phyloP scores from a whole-genome alignment of 2,329 filamentous ascomycete genomes.

The Calonectria henricotiae region DNA sequence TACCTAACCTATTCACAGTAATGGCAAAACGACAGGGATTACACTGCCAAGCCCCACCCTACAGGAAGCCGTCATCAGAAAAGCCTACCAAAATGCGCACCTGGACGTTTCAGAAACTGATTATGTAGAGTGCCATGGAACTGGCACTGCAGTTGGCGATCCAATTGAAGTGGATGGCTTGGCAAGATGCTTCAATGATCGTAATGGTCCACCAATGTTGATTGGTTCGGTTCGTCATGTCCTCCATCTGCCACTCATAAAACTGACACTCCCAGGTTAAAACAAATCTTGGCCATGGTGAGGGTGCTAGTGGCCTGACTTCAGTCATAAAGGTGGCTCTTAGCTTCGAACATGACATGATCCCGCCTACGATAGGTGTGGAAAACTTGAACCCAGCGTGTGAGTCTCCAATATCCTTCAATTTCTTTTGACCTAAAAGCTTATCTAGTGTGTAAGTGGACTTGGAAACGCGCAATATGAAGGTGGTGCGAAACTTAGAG shows the following conservation, averaged over 20 bases:
- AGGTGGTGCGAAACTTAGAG: neutral
- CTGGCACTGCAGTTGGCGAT: slow-evolving; percentile 61
- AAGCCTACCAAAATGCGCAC: slow-evolving; percentile 40
- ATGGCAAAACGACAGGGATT: slow-evolving; percentile 46
- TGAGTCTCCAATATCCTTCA: neutral
- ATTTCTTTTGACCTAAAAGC: neutral
- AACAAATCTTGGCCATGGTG: slow-evolving; percentile 1
- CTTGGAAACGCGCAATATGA: neutral
- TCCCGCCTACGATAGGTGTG: neutral
- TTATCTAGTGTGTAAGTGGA: neutral
- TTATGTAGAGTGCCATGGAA: slow-evolving; percentile 50
- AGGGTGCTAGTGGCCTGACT: slow-evolving; percentile 3
- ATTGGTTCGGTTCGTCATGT: neutral
- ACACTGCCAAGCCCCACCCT: slow-evolving; percentile 45
- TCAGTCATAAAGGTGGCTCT: slow-evolving; percentile 17
- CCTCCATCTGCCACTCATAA: neutral
- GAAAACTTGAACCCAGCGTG: slow-evolving; percentile 6
- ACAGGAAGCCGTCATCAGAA: slow-evolving; percentile 43
- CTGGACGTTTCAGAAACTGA: slow-evolving; percentile 42
- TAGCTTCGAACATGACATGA: slow-evolving; percentile 3
- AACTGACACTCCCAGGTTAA: neutral
- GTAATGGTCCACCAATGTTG: neutral
- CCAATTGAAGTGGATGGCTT: slow-evolving; percentile 55
- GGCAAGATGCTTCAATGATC: slow-evolving; percentile 7
- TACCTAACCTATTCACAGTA: neutral